Evolutionary conservation across 139 green algal species (phyloP).

Genomic region (Asterochloris erici): DNA sequence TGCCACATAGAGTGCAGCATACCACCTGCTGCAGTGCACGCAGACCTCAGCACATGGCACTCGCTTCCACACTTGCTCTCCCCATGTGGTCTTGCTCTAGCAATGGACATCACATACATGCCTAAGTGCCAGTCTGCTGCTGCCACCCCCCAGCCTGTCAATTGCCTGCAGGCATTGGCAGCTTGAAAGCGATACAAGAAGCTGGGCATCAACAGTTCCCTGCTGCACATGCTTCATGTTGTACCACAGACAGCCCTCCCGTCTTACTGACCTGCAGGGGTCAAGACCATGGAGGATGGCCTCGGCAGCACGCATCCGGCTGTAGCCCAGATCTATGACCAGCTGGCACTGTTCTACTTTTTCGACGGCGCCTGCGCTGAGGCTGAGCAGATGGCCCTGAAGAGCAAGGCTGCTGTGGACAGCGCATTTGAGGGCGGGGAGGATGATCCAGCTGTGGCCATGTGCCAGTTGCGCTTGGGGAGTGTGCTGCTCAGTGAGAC

Average conservation of each 20-base stretch:
- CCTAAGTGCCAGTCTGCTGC: not conserved
- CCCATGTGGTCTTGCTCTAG: no score
- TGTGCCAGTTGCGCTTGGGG: slow-evolving; percentile 5
- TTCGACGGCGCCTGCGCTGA: slow-evolving; percentile 1
- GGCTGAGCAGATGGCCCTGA: not conserved
- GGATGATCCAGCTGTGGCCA: not conserved
- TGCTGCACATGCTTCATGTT: no score
- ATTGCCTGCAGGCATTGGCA: not conserved
- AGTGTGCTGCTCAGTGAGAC: slow-evolving; percentile 8
- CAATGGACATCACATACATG: no score
- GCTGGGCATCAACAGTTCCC: no score
- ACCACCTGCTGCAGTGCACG: no score
- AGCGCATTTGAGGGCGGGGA: not conserved
- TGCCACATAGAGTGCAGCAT: no score
- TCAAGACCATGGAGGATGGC: not conserved
- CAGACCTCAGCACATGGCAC: no score
- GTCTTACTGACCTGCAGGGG: not conserved
- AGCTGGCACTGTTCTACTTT: slow-evolving; percentile 15
- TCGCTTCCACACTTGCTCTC: no score
- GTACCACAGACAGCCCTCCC: no score
- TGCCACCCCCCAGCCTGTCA: not conserved
- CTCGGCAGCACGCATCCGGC: slow-evolving; percentile 5
- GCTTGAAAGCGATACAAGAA: not conserved
- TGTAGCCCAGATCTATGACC: slow-evolving; percentile 3
- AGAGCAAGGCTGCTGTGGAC: not conserved